These are phyloP conservation scores for Lasiodiplodia sp. DNA, from an alignment of 2,329 filamentous ascomycete genomes.

Conservation along the genomic window DNA sequence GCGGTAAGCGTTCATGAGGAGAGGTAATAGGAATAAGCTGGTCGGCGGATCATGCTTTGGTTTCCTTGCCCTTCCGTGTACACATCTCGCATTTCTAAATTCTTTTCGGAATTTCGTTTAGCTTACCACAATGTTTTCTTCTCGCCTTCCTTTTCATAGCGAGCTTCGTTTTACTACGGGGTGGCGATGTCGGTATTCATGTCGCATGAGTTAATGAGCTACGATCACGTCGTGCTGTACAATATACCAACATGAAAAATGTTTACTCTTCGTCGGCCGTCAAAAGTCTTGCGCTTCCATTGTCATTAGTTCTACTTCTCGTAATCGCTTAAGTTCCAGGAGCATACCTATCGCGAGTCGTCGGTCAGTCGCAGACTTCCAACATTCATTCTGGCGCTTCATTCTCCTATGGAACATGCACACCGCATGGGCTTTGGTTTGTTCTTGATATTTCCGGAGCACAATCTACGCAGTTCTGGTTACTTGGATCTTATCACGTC, in stretches of 20 bases:
- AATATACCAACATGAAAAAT: not conserved
- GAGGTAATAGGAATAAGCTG: not conserved
- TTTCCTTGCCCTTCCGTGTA: not conserved
- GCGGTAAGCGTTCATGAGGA: not conserved
- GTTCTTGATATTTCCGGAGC: too few relatives aligned
- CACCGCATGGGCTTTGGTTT: too few relatives aligned
- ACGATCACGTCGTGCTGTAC: conserved; percentile 7
- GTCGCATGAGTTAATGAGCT: conserved; percentile 2
- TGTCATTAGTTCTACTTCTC: not conserved
- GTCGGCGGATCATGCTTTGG: not conserved
- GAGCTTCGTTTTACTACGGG: not conserved
- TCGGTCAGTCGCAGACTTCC: too few relatives aligned
- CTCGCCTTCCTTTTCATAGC: not conserved
- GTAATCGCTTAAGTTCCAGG: too few relatives aligned
- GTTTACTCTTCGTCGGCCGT: not conserved
- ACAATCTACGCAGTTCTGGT: too few relatives aligned
- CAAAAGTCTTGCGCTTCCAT: not conserved
- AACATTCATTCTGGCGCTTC: too few relatives aligned
- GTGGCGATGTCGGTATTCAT: not conserved
- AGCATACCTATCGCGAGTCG: too few relatives aligned
- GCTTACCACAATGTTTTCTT: not conserved
- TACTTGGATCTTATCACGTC: too few relatives aligned
- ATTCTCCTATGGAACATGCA: too few relatives aligned
- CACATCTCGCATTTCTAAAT: not conserved
- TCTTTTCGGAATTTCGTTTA: not conserved